These are phyloP conservation scores for Penicillium argentinense DNA, from an alignment of 495 filamentous ascomycete species.

Conservation along the genomic window DNA sequence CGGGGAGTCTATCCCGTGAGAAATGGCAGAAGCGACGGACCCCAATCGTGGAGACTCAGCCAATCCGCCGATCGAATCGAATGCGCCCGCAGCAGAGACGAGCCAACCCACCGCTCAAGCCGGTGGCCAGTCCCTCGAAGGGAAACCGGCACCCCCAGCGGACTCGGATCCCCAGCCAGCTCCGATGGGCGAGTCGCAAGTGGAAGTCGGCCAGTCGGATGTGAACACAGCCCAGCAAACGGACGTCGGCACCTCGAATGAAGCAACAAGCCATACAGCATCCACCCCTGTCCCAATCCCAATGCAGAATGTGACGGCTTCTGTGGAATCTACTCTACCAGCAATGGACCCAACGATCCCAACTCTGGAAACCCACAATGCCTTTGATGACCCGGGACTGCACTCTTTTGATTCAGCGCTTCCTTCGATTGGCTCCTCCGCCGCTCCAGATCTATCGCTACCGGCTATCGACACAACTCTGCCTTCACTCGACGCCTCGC, in stretches of 20 bases:
- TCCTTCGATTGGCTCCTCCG: slow-evolving; percentile 27
- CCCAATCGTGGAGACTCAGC: slow-evolving; percentile 30
- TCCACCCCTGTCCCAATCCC: not conserved
- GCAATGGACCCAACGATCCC: slow-evolving; percentile 22
- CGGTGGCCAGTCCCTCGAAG: slow-evolving; percentile 9
- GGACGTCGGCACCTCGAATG: not conserved
- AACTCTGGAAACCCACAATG: slow-evolving; percentile 18
- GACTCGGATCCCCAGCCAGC: not conserved
- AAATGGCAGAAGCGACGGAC: slow-evolving; percentile 41
- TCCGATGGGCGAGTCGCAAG: slow-evolving; percentile 1
- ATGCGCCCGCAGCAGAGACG: slow-evolving; percentile 21
- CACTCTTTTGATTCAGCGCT: slow-evolving; percentile 37
- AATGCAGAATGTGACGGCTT: slow-evolving; percentile 7
- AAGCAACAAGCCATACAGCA: slow-evolving; percentile 3
- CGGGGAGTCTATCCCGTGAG: not conserved
- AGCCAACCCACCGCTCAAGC: slow-evolving; percentile 5
- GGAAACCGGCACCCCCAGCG: slow-evolving; percentile 4
- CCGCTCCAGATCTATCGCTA: slow-evolving; percentile 30
- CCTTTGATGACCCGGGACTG: slow-evolving; percentile 27
- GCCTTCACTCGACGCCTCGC: slow-evolving; percentile 32
- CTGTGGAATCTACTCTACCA: slow-evolving; percentile 20
- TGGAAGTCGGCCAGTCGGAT: not conserved
- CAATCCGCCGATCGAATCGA: slow-evolving; percentile 21
- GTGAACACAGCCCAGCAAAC: slow-evolving; percentile 5
- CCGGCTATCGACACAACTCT: slow-evolving; percentile 41